Evolutionary conservation across 139 green algal species (phyloP), one percentile per base, ranked within the genome.

Genomic region (Picochlorum sp.): DNA sequence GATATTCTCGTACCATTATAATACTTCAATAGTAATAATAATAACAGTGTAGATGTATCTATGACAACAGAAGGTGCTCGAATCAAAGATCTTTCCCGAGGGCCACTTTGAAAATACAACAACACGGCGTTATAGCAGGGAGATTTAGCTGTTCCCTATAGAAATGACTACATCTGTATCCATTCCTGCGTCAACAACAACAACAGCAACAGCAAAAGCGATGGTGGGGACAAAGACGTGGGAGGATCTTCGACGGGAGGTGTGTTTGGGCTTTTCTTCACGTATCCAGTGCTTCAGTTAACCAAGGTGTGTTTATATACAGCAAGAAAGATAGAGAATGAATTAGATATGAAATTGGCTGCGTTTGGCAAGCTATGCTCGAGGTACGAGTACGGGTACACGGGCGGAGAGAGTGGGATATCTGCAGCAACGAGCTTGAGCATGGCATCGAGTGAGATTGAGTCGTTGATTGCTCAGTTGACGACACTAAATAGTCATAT

Each of bases 301-400:
- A 54, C 16, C 6, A 54, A 4, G 2, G n/a, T 20, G 47, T 26
- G 13, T 23, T 28, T 51, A 13, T 13, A 13, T 52, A 54, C 73
- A 97, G 92, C 92, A 0, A 72, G 91, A 5, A 90, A 88, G 66
- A 74, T 97, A 21, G 91, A 98, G 65, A 81, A 84, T 4, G 91
- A 96, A 59, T 54, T 98, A 13, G 92, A 98, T 55, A 78, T 91
- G 0, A 95, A 95, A 75, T 70, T 97, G 3, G 83, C 84, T n/a
- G 80, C 86, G 1, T 95, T 87, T 66, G 79, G 81, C 16, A 95
- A 95, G 70, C 76, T 96, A 13, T 87, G 79, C 56, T 81, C 80
- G 0, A 71, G 75, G 18, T 95, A 85, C 63, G 88, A 93, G 37
- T 79, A 85, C 5, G 78, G 68, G 23, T 87, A 84, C 47, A 49